These are phyloP conservation scores for Oropetium thomaeum DNA, from an alignment of 176 grass and related monocot species.

Conservation along the genomic window DNA sequence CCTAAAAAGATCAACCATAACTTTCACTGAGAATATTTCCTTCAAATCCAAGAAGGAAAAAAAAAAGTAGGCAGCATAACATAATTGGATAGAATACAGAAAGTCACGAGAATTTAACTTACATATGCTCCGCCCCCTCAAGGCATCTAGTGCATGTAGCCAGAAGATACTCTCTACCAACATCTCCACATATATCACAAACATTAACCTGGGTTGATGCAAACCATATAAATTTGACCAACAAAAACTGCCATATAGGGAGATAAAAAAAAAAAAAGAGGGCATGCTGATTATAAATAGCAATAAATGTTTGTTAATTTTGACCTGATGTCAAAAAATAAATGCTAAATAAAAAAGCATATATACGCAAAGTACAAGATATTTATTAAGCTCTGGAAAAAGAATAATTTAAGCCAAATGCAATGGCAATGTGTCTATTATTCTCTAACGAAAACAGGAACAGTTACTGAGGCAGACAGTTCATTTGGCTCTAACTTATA, in stretches of 20 bases:
- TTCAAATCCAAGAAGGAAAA: slow-evolving; percentile 20
- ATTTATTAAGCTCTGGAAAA: neutral
- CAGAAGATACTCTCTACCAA: slow-evolving; percentile 84
- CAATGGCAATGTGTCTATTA: neutral
- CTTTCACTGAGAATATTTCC: slow-evolving; percentile 17
- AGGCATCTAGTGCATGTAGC: slow-evolving; percentile 89
- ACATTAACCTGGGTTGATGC: slow-evolving; percentile 69
- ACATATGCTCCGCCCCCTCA: slow-evolving; percentile 96
- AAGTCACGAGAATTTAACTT: slow-evolving; percentile 41
- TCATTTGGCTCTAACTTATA: neutral
- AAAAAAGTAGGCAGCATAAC: neutral
- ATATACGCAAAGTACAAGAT: neutral
- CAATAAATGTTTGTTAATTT: neutral
- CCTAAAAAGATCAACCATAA: neutral
- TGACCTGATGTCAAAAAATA: neutral
- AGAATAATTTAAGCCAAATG: neutral
- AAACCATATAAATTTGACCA: slow-evolving; percentile 35
- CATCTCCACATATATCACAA: slow-evolving; percentile 99
- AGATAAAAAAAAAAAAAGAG: neutral
- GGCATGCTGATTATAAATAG: neutral
- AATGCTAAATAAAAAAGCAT: neutral
- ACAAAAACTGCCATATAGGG: neutral
- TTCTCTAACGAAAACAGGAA: neutral
- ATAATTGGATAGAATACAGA: slow-evolving; percentile 10
- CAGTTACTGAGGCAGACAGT: neutral